Evolutionary conservation across 495 filamentous ascomycete genomes (phyloP).

Genomic region (Rhizodiscina lignyota): DNA sequence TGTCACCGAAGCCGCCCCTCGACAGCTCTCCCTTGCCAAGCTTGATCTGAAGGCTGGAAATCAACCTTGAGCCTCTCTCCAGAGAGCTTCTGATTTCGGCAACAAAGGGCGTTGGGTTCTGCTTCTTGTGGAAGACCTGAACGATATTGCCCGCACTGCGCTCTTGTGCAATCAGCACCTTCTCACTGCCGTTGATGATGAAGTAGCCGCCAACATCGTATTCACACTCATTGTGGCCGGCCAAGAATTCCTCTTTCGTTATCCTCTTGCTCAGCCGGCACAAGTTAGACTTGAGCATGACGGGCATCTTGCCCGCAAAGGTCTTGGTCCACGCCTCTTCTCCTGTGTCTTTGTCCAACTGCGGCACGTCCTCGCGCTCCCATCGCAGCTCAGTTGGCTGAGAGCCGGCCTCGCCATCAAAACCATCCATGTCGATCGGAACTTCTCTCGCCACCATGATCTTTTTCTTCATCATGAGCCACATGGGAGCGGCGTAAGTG

Average conservation of each 20-base stretch:
- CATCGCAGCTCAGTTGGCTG: conserved; percentile 39
- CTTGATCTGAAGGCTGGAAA: conserved; percentile 79
- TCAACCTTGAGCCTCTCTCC: conserved; percentile 86
- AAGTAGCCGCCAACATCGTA: conserved; percentile 98
- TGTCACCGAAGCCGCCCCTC: conserved; percentile 67
- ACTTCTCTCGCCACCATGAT: conserved; percentile 68
- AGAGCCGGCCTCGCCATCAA: conserved; percentile 38
- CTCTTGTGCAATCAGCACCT: conserved; percentile 96
- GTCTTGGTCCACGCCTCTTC: conserved; percentile 33
- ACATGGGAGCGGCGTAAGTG: conserved; percentile 85
- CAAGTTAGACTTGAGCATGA: conserved; percentile 93
- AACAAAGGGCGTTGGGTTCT: conserved; percentile 74
- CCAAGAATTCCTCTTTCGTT: conserved; percentile 63
- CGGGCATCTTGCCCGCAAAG: conserved; percentile 85
- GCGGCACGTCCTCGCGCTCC: conserved; percentile 28
- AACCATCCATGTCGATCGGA: conserved; percentile 25
- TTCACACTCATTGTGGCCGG: conserved; percentile 82
- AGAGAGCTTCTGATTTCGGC: conserved; percentile 93
- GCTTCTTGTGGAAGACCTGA: conserved; percentile 95
- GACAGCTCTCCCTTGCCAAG: conserved; percentile 64
- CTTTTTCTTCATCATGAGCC: conserved; percentile 64
- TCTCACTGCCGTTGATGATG: conserved; percentile 98
- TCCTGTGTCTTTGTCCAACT: conserved; percentile 13
- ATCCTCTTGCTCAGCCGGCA: conserved; percentile 73
- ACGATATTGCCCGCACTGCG: conserved; percentile 95